Conservation (phyloP, 2,329 filamentous ascomycete genomes). For the Diaporthe longicolla region DNA sequence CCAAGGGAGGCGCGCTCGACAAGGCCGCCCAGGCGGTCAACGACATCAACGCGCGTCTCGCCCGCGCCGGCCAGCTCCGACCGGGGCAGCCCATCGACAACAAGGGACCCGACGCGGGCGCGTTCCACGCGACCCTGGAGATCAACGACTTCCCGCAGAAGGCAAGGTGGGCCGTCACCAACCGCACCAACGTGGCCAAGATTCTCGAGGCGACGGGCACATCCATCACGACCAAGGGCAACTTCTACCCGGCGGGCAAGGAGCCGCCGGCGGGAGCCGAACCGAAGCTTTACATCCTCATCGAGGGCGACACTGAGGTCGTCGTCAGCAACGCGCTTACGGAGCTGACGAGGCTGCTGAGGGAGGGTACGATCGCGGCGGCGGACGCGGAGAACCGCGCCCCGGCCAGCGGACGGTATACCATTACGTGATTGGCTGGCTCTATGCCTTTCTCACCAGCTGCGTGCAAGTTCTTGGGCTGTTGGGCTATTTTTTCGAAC, state of each 20-base stretch:
- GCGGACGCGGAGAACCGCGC: slow-evolving; percentile 88
- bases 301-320: slow-evolving; percentile 96
- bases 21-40: slow-evolving; percentile 92
- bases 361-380: slow-evolving; percentile 90
- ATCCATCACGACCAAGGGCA: slow-evolving; percentile 97
- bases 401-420: slow-evolving; percentile 86
- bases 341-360: slow-evolving; percentile 88
- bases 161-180: slow-evolving; percentile 98
- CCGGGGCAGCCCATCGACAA: slow-evolving; percentile 97
- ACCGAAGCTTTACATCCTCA: slow-evolving; percentile 97
- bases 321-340: slow-evolving; percentile 91
- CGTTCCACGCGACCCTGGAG: slow-evolving; percentile 96
- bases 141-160: slow-evolving; percentile 99
- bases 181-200: slow-evolving; percentile 97
- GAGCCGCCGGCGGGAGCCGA: slow-evolving; percentile 81
- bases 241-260: slow-evolving; percentile 87
- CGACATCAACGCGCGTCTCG: slow-evolving; percentile 91
- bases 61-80: slow-evolving; percentile 89
- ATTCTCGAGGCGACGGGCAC: slow-evolving; percentile 95
- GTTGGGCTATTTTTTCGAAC: not conserved
- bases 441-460: not conserved
- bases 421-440: slow-evolving; percentile 73
- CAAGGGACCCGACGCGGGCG: slow-evolving; percentile 96
- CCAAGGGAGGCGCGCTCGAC: slow-evolving; percentile 76
- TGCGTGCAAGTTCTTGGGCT: not conserved